Conservation (phyloP, 1,139 yeast genomes). For the Candida smagusa region DNA sequence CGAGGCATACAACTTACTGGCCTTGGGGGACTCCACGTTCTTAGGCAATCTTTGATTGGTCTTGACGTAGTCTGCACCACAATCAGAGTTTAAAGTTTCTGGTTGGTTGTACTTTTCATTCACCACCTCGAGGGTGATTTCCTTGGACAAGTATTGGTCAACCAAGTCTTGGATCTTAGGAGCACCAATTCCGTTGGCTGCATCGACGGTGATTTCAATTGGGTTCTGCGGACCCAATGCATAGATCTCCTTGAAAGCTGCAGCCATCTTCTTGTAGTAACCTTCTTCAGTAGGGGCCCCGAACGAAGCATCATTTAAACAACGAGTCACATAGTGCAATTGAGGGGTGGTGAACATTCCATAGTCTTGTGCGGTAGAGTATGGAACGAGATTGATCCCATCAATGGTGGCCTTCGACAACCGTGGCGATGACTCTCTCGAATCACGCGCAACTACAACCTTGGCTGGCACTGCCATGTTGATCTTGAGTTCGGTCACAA, state of each 20-base stretch:
- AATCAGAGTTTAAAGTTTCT: constrained; percentile 60
- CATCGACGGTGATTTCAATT: constrained; percentile 63
- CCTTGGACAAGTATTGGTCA: constrained; percentile 35
- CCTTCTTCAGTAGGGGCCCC: constrained; percentile 68
- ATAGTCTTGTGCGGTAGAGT: constrained; percentile 49
- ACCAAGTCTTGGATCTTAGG: constrained; percentile 60
- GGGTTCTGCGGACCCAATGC: constrained; percentile 20
- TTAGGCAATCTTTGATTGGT: constrained; percentile 79
- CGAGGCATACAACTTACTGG: constrained; percentile 63
- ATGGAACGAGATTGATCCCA: constrained; percentile 53
- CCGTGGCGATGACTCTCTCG: constrained; percentile 74
- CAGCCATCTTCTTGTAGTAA: constrained; percentile 63
- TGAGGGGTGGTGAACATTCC: constrained; percentile 91
- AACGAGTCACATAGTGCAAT: constrained; percentile 80
- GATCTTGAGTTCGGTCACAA: constrained; percentile 35
- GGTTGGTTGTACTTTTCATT: constrained; percentile 62
- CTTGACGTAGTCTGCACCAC: constrained; percentile 97
- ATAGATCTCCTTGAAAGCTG: constrained; percentile 33
- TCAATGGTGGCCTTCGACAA: constrained; percentile 63
- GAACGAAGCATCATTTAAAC: constrained; percentile 59
- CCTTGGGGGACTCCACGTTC: constrained; percentile 42
- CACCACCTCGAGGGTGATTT: constrained; percentile 47
- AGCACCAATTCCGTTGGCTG: constrained; percentile 96
- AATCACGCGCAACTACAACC: constrained; percentile 64
- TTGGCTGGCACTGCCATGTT: constrained; percentile 34